Percentiles rank a stretch among this genome's conserved stretches.
Evolutionary conservation across 1,139 yeast species (phyloP).

Genomic region (Kodamaea anthophila): DNA sequence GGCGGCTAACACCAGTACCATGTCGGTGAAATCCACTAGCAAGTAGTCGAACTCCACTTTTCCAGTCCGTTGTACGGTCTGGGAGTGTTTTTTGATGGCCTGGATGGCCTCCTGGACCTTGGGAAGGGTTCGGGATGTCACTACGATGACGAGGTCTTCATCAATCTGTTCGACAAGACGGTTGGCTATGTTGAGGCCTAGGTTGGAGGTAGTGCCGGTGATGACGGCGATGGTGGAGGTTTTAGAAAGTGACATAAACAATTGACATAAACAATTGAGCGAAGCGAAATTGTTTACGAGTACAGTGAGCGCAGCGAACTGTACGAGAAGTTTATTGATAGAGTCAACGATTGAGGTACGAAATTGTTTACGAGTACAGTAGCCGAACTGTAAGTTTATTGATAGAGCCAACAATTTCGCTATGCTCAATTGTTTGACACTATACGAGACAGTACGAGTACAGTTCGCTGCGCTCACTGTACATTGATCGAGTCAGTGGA

Average conservation of each 20-base stretch:
- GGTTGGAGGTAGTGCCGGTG: slow-evolving; percentile 55
- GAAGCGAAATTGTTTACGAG: not conserved
- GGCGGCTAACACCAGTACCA: slow-evolving; percentile 79
- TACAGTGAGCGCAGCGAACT: too few relatives aligned
- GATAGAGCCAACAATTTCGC: too few relatives aligned
- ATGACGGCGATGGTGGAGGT: slow-evolving; percentile 35
- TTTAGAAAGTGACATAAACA: slow-evolving; percentile 13
- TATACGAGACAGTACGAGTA: too few relatives aligned
- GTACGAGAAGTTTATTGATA: too few relatives aligned
- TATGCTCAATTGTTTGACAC: too few relatives aligned
- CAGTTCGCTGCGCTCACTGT: too few relatives aligned
- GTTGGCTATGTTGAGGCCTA: slow-evolving; percentile 81
- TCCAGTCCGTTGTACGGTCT: slow-evolving; percentile 35
- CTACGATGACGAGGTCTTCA: slow-evolving; percentile 64
- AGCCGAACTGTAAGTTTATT: too few relatives aligned
- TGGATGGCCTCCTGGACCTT: slow-evolving; percentile 73
- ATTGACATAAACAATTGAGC: not conserved
- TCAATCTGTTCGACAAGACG: slow-evolving; percentile 61
- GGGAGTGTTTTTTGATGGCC: slow-evolving; percentile 47
- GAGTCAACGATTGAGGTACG: too few relatives aligned
- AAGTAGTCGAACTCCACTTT: slow-evolving; percentile 79
- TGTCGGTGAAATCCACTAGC: slow-evolving; percentile 80
- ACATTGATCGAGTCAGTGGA: too few relatives aligned
- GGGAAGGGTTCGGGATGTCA: slow-evolving; percentile 84
- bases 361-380: too few relatives aligned